These are phyloP conservation scores for Moesziomyces sp. DNA, from an alignment of 1,284 basidiomycete genomes.

Conservation along the genomic window DNA sequence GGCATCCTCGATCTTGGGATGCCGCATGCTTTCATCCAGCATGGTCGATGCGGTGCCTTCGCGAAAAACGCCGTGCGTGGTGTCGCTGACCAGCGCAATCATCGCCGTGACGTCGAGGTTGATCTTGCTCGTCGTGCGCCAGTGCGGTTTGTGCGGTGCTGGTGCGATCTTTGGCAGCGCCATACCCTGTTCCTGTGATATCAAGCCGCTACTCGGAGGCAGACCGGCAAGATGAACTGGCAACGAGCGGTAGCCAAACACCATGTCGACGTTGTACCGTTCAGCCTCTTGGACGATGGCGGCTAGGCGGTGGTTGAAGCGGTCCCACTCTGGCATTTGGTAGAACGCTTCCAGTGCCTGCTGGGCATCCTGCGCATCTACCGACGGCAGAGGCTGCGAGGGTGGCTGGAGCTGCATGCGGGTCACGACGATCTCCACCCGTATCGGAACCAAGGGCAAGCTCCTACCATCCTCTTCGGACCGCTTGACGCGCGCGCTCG, in stretches of 20 bases:
- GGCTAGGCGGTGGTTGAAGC: conserved; percentile 39
- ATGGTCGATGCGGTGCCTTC: not conserved
- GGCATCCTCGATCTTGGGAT: conserved; percentile 23
- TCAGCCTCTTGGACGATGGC: conserved; percentile 31
- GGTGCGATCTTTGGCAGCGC: conserved; percentile 27
- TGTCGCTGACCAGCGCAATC: conserved; percentile 59
- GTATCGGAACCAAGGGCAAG: conserved; percentile 18
- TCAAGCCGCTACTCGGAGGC: conserved; percentile 14
- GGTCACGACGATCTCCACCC: conserved; percentile 45
- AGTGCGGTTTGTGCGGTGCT: conserved; percentile 21
- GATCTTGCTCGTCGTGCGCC: conserved; percentile 34
- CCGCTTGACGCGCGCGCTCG: conserved; percentile 21
- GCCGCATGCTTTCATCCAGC: conserved; percentile 18
- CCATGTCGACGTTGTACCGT: conserved; percentile 23
- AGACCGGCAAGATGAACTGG: not conserved
- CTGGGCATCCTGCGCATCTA: not conserved
- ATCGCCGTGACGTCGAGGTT: conserved; percentile 62
- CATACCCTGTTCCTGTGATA: conserved; percentile 1
- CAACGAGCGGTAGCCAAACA: conserved; percentile 28
- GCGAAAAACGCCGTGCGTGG: conserved; percentile 39
- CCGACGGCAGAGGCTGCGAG: conserved; percentile 12
- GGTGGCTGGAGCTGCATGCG: conserved; percentile 38
- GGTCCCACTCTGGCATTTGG: conserved; percentile 39
- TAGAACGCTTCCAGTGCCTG: conserved; percentile 25
- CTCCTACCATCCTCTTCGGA: conserved; percentile 21